Evolutionary conservation across 176 grass and related monocot genomes (phyloP).

Genomic region (Miscanthus lutarioriparius): DNA sequence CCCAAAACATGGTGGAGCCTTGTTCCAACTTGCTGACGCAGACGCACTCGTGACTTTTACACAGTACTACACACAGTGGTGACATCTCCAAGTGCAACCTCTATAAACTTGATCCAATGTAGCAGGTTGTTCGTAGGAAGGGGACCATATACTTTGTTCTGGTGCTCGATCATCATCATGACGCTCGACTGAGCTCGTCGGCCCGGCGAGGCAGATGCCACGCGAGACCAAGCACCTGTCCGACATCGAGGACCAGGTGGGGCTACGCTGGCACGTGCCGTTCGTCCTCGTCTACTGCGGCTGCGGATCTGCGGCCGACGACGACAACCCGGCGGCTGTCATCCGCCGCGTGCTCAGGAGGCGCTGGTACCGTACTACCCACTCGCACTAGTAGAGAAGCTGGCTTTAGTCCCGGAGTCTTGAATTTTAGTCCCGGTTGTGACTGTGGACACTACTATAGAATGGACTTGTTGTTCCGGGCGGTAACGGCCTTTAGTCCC

Average conservation of each 20-base stretch:
- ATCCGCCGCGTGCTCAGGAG: slow-evolving; percentile 33
- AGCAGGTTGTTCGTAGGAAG: neutral
- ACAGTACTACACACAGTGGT: too few relatives aligned
- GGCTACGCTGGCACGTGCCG: slow-evolving; percentile 12
- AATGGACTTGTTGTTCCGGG: too few relatives aligned
- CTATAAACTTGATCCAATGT: neutral
- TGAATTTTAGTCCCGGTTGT: too few relatives aligned
- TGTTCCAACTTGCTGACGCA: too few relatives aligned
- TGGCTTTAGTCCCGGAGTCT: too few relatives aligned
- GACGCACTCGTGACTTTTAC: too few relatives aligned
- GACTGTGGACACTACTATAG: too few relatives aligned
- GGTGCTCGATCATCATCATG: neutral
- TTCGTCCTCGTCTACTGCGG: slow-evolving; percentile 39
- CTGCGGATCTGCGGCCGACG: neutral
- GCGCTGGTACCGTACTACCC: slow-evolving; percentile 62
- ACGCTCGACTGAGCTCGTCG: slow-evolving; percentile 36
- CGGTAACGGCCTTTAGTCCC: too few relatives aligned
- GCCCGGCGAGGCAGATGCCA: slow-evolving; percentile 27
- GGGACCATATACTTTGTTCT: neutral
- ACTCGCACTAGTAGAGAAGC: too few relatives aligned
- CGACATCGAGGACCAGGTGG: slow-evolving; percentile 63
- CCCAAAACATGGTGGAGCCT: too few relatives aligned
- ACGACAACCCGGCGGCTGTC: slow-evolving; percentile 18
- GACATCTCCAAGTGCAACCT: too few relatives aligned
- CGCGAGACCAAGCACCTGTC: slow-evolving; percentile 51